Base-by-base conservation (phyloP, 1,284 basidiomycete genomes). In the Wallemia hederae region DNA sequence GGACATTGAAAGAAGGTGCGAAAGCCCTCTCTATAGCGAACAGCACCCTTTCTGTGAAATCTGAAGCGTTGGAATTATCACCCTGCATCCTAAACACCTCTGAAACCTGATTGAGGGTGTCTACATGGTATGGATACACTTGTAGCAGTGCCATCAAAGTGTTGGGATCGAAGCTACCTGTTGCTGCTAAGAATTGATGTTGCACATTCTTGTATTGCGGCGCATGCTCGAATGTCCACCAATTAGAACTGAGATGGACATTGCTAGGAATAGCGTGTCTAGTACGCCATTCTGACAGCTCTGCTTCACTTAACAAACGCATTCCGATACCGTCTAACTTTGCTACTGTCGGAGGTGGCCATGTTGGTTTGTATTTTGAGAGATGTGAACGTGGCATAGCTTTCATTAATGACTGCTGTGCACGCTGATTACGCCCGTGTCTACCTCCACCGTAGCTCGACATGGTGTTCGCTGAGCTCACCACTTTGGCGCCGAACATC, bases 401-500 rank as follows among this genome's bases (percentile, higher is more conserved):
- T 59, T 62, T 62, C 62, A 59, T 64, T 24, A 57, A 14, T 55
- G 22, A 26, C 17, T 3, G 15, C 14, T 58, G 57, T 59, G 17
- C 11, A 15, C 28, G 60, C 27, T n/a, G 24, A 15, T 39, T 39
- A 17, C 55, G 33, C 27, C 26, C 29, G 17, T 15, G 34, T 28
- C 28, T 60, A 27, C 59, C 58, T 27, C n/a, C 2, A 24, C n/a
- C 27, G 49, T 49, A 29, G 29, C 39, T 49, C 15, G 60, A 65
- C 11, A 67, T 62, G 11, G 66, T 65, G 1, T 74, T 67, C 62
- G 77, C 77, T 15, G 74, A 75, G 0, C 78, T 75, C 17, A 92
- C 78, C 60, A 92, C 87, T 68, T 82, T 85, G 5, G 85, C 78
- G 1, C 90, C 90, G 66, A 96, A 96, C 76, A 94, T 91, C 63